A percentile compares a stretch with the other conserved stretches of the same genome.
phyloP scores from a whole-genome alignment of 805 yeast species.

The Myxozyma geophila region DNA sequence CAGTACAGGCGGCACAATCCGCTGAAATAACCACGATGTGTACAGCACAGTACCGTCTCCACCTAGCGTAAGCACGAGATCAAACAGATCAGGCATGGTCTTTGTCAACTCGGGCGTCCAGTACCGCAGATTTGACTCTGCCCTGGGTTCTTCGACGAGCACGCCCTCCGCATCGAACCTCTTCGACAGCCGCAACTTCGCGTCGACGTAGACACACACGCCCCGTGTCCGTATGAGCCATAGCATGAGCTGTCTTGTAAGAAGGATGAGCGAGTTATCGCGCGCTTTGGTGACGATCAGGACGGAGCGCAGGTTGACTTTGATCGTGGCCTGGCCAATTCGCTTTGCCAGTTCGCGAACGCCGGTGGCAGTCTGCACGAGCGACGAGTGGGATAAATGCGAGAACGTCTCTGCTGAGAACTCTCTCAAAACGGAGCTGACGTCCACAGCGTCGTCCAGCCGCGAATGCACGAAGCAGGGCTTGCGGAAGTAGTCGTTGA shows the following conservation, averaged over 20 bases:
- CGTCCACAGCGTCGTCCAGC: constrained; percentile 35
- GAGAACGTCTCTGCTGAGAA: constrained; percentile 24
- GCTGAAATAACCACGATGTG: constrained; percentile 79
- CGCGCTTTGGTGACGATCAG: constrained; percentile 89
- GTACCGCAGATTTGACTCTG: constrained; percentile 56
- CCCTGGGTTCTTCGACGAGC: constrained; percentile 49
- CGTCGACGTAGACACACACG: constrained; percentile 72
- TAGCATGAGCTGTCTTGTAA: constrained; percentile 78
- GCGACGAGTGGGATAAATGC: constrained; percentile 31
- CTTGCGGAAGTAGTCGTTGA: constrained; percentile 25
- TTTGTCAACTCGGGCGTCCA: constrained; percentile 70
- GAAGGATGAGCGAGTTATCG: constrained; percentile 73
- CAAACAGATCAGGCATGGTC: constrained; percentile 50
- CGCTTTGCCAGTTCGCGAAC: constrained; percentile 42
- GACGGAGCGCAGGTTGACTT: constrained; percentile 68
- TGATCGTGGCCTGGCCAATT: constrained; percentile 47
- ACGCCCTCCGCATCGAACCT: constrained; percentile 66
- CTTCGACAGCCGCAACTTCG: constrained; percentile 61
- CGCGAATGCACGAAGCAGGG: constrained; percentile 35
- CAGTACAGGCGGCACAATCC: constrained; percentile 87
- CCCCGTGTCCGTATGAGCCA: constrained; percentile 61
- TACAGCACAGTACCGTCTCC: constrained; percentile 96
- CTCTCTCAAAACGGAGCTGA: constrained; percentile 23
- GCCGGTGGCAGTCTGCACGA: constrained; percentile 42
- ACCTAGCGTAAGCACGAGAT: constrained; percentile 84